A percentile compares a stretch with the other conserved stretches of the same genome.
These are phyloP conservation scores for Pecoramyces ruminantium DNA, from an alignment of 192 early-diverging fungal genomes.

Conservation along the genomic window DNA sequence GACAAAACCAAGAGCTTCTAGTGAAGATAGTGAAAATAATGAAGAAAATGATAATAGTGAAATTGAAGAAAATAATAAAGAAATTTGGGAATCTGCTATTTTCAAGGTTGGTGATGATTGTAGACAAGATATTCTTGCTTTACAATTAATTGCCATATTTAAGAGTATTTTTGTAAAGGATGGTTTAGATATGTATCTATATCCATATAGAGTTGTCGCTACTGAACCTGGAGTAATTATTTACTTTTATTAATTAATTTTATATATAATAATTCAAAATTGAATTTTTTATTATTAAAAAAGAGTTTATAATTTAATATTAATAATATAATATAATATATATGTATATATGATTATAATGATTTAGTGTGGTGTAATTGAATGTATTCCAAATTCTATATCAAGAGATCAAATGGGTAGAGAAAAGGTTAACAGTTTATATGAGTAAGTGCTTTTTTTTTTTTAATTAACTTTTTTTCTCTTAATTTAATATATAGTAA, in stretches of 20 bases:
- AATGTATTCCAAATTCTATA: constrained; percentile 91
- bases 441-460: constrained; percentile 31
- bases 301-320: background rate
- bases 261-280: too few species aligned
- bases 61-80: constrained; percentile 12
- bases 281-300: background rate
- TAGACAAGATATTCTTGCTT: constrained; percentile 91
- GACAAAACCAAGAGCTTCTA: constrained; percentile 25
- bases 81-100: constrained; percentile 69
- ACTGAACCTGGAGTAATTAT: constrained; percentile 69
- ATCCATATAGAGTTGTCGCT: constrained; percentile 91
- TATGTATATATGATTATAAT: constrained; percentile 4
- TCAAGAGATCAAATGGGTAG: constrained; percentile 95
- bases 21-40: constrained; percentile 34
- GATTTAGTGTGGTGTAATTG: constrained; percentile 80
- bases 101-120: constrained; percentile 99
- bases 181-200: constrained; percentile 88
- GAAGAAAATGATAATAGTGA: constrained; percentile 17
- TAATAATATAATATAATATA: background rate
- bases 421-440: constrained; percentile 93
- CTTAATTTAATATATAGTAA: too few species aligned
- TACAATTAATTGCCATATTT: constrained; percentile 95
- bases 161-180: constrained; percentile 84
- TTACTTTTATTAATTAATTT: too few species aligned
- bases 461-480: background rate